Evolutionary conservation across 352 stramenopile species (phyloP), one percentile per base, ranked within the genome.

Genomic region (Pythium sukuiense): DNA sequence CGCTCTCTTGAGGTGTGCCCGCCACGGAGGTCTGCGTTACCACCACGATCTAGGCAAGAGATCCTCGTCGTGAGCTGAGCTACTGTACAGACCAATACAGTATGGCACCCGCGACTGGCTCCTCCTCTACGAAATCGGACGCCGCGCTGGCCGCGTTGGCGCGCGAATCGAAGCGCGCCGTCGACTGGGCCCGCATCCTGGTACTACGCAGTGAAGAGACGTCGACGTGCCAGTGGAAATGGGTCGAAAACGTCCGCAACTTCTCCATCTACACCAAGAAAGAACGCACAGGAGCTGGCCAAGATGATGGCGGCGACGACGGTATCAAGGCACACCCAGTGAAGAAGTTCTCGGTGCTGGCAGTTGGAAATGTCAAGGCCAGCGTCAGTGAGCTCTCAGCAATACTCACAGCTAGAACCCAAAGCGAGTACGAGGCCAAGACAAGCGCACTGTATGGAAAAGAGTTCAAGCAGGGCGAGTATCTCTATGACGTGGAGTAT

Each of bases 201-300:
- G 55, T 41, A n/a, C 49, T 71, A 39, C 57, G 53, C 7, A 18
- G 39, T 16, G 13, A 27, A 9, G 54, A 41, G n/a, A 13, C 16
- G 6, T 18, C 9, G 6, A 0, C 33, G 18, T 8, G 29, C 6
- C 35, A 59, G 18, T 72, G 66, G 66, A 72, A 68, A 18, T 72
- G 66, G 66, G 30, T 59, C 29, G 60, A 72, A 43, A 65, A 61
- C 14, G 49, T 43, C 29, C 59, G 55, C 29, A 43, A 50, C 27
- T 66, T 67, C 16, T 59, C 53, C 14, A 60, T 72, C 55, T 72
- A 65, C 55, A 49, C 20, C 18, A 64, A 55, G 20, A 41, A 56
- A 7, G 27, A 3, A 1, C 3, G 11, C 26, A 54, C 29, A 20
- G 30, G 29, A 48, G 26, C n/a, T n/a, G n/a, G n/a, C n/a, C n/a